A percentile compares a stretch with the other conserved stretches of the same genome.
Evolutionary conservation across 352 stramenopile species (phyloP).

Genomic region (Globisporangium okanoganense): DNA sequence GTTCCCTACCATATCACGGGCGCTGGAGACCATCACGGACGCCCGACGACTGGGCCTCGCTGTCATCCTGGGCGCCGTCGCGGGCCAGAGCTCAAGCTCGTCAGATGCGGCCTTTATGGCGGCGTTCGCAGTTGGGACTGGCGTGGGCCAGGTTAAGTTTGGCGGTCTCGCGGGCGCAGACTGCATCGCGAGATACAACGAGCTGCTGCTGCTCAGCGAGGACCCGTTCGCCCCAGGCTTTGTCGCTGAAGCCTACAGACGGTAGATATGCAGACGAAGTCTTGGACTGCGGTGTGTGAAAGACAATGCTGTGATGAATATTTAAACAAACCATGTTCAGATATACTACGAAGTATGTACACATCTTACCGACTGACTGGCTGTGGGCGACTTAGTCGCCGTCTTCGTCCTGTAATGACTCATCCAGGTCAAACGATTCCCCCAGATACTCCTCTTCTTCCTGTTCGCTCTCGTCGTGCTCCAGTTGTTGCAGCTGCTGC

Average conservation of each 20-base stretch:
- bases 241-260: slow-evolving; percentile 26
- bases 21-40: slow-evolving; percentile 38
- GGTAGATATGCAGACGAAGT: slow-evolving; percentile 8
- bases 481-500: neutral
- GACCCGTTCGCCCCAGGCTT: slow-evolving; percentile 44
- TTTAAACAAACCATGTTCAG: too few species aligned
- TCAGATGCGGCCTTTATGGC: slow-evolving; percentile 34
- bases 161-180: slow-evolving; percentile 44
- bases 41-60: slow-evolving; percentile 48
- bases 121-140: slow-evolving; percentile 44
- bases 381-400: slow-evolving; percentile 8
- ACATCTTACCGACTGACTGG: neutral
- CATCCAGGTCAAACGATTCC: slow-evolving; percentile 73
- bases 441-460: slow-evolving; percentile 54
- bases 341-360: neutral
- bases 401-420: slow-evolving; percentile 63
- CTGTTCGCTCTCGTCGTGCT: slow-evolving; percentile 12
- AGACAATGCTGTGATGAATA: too few species aligned
- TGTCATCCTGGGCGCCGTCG: slow-evolving; percentile 44
- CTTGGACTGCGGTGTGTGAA: too few species aligned
- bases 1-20: slow-evolving; percentile 46
- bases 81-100: slow-evolving; percentile 17
- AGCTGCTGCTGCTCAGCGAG: slow-evolving; percentile 38
- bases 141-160: slow-evolving; percentile 70
- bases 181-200: slow-evolving; percentile 52